A percentile compares a stretch with the other conserved stretches of the same genome.
Conservation (phyloP, 2,329 filamentous ascomycete species). For the Botrytis fragariae region DNA sequence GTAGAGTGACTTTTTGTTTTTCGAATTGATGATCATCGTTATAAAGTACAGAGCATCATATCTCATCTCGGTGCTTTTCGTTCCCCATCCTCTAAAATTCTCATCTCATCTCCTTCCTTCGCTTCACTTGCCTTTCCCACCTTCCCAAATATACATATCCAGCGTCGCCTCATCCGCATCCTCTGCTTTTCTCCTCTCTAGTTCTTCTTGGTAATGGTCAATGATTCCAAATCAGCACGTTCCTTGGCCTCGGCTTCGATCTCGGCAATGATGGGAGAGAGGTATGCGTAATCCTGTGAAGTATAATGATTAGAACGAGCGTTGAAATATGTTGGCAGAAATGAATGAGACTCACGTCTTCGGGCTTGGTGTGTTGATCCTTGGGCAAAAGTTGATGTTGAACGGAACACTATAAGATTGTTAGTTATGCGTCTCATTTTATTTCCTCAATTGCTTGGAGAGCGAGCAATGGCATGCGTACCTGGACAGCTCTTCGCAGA, state of each 20-base stretch:
- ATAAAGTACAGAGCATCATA: slow-evolving; percentile 17
- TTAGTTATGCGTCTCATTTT: slow-evolving; percentile 22
- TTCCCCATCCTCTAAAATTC: not conserved
- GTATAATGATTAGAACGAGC: not conserved
- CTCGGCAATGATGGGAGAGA: slow-evolving; percentile 65
- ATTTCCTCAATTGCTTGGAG: not conserved
- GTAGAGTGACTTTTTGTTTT: slow-evolving; percentile 11
- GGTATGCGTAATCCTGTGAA: slow-evolving; percentile 61
- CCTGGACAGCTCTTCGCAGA: slow-evolving; percentile 91
- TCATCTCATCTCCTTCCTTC: not conserved
- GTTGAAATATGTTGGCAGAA: not conserved
- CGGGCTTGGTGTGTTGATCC: slow-evolving; percentile 63
- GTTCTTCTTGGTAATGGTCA: slow-evolving; percentile 51
- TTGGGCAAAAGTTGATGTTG: slow-evolving; percentile 64
- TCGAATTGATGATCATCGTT: slow-evolving; percentile 15
- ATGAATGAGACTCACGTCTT: slow-evolving; percentile 51
- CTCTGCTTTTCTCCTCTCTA: slow-evolving; percentile 13
- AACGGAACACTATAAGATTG: slow-evolving; percentile 47
- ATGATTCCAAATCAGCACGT: slow-evolving; percentile 65
- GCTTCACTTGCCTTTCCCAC: not conserved
- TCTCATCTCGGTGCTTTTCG: slow-evolving; percentile 13
- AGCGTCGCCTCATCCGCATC: not conserved
- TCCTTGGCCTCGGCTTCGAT: slow-evolving; percentile 67
- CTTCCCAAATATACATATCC: slow-evolving; percentile 18
- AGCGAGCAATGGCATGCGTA: slow-evolving; percentile 43